Base-by-base conservation (phyloP, 768 basidiomycete species). In the Suillus alpinus region DNA sequence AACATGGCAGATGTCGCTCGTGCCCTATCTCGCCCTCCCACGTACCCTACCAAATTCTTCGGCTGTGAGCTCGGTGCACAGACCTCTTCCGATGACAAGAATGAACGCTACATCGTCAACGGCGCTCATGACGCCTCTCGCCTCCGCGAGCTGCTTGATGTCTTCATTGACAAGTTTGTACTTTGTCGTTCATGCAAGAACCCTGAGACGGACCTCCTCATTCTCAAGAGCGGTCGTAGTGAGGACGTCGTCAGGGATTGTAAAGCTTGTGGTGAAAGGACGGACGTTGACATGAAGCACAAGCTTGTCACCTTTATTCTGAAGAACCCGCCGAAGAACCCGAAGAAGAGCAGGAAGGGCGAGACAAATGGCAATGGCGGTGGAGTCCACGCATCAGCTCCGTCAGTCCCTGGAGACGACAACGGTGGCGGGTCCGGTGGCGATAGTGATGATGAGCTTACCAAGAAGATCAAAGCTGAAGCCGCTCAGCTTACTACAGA, bases 1-100 rank as follows among this genome's bases (percentile, higher is more conserved):
- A 99, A 99, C 78, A 98, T 99, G 94, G 86, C 93, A 62, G 97
- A 98, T 75, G 89, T 99, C 66, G 94, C 95, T 53, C 89, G 94
- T 64, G 94, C 97, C 50, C 86, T 99, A 66, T 92, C 89, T 70
- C 89, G 97, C 61, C 96, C 96, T 61, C 91, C 97, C 32, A 85
- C 94, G 47, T 97, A 98, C 75, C 91, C 96, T 63, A 98, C 96
- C 76, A 99, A 99, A 77, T 99, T 95, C 83, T 98, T 99, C 69
- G 97, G 97, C 34, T 95, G 92, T 74, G 97, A 99, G 75, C 89
- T 98, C 59, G 97, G 97, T 65, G 97, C 97, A 36, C 95, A 98
- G 77, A 96, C 95, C 37, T 89, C 95, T 23, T 89, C 93, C 72
- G 94, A 98, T 75, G 94, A 95, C 75, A 95, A 94, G 77, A 93